Base-by-base conservation (phyloP, 2,329 filamentous ascomycete genomes). In the Exophiala aquamarina region DNA sequence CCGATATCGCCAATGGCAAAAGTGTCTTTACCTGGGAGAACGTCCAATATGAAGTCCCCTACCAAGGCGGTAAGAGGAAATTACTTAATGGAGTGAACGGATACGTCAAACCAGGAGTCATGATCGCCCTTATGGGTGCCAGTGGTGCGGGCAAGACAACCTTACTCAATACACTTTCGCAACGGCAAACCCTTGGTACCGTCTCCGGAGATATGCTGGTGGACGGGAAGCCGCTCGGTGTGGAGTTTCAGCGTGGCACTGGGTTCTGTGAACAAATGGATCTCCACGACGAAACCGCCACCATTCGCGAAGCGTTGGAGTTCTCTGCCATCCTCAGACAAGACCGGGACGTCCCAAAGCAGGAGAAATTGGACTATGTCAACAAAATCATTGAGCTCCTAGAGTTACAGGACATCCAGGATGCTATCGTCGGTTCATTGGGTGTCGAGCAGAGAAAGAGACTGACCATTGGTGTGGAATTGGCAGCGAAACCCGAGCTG, bases 91-190 rank as follows among this genome's bases (percentile, higher is more conserved):
- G 82, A 4, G 80, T 93, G 49, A 84, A 76, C 47, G 89, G 89
- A 1, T 92, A 87, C 57, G 87, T 83, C 1, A 90, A 89, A 60
- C 89, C 89, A 1, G 88, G 89, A 14, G 69, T 86, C 14, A 83
- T 94, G 78, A 82, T 89, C 34, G 89, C 89, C 0, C 71, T 94
- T 1, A 88, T 93, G 75, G 89, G 89, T 44, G 86, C 86, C 2
- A 88, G 82, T 3, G 87, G 87, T 34, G 89, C 89, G 7, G 89
- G 89, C 10, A 94, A 94, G 69, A 91, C 87, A 0, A 93, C 89
- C 0, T 71, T 94, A 0, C 74, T 94, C 14, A 90, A 93, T 65
- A 89, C 86, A 0, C 68, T 87, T 2, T 83, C 87, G 0, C 86
- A 91, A 60, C 79, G 88, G 2, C 84, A 89, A 63, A 82, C 72